A percentile compares a stretch with the other conserved stretches of the same genome.
These are phyloP conservation scores for Saccharomycopsis olivae DNA, from an alignment of 805 yeast species.

Conservation along the genomic window DNA sequence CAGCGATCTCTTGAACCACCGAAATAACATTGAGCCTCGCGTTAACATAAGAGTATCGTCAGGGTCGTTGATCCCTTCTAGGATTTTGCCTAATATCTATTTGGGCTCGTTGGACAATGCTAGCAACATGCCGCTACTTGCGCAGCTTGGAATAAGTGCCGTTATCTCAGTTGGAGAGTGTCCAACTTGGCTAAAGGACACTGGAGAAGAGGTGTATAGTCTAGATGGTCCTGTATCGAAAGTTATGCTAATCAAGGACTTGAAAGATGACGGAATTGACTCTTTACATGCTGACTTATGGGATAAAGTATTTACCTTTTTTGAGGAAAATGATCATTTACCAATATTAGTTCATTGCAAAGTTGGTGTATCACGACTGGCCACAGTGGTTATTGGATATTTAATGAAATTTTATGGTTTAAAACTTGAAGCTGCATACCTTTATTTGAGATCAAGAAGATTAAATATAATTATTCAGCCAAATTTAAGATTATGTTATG, in stretches of 20 bases:
- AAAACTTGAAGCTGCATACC: constrained; percentile 67
- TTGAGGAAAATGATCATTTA: constrained; percentile 38
- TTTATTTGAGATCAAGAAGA: constrained; percentile 81
- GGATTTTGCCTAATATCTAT: constrained; percentile 73
- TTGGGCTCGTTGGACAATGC: constrained; percentile 83
- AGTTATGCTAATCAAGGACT: constrained; percentile 48
- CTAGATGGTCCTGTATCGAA: background rate
- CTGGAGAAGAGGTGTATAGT: background rate
- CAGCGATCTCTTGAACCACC: background rate
- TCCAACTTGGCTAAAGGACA: constrained; percentile 45
- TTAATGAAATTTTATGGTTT: constrained; percentile 70
- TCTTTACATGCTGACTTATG: constrained; percentile 37
- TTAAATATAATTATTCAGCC: constrained; percentile 93
- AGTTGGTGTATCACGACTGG: constrained; percentile 92
- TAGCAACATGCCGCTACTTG: constrained; percentile 50
- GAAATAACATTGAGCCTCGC: background rate
- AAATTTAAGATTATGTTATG: constrained; percentile 84
- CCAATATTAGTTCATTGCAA: constrained; percentile 70
- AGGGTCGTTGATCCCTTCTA: constrained; percentile 48
- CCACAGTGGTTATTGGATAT: constrained; percentile 92
- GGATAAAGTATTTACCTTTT: constrained; percentile 49
- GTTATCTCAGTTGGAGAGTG: constrained; percentile 83
- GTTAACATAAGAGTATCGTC: too few relatives aligned
- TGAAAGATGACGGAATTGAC: constrained; percentile 90
- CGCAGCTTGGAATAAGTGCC: constrained; percentile 55